These are phyloP conservation scores for Osmanthus fragrans DNA, from an alignment of 257 asterid genomes.

Conservation along the genomic window DNA sequence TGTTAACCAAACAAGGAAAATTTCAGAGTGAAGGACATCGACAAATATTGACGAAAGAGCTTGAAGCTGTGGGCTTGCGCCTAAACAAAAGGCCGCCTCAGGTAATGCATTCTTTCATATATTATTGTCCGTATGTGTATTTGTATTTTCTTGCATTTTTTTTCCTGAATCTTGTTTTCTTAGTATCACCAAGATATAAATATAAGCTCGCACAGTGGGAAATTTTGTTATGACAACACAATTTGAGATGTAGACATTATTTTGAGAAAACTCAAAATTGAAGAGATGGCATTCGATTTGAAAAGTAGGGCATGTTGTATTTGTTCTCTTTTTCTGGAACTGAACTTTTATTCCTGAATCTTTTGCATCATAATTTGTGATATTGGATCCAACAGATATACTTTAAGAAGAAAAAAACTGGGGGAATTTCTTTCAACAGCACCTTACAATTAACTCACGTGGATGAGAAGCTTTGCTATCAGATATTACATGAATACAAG, in stretches of 20 bases:
- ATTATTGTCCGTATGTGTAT: neutral
- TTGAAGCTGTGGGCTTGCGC: conserved; percentile 99
- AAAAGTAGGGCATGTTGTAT: neutral
- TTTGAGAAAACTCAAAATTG: conserved; percentile 5
- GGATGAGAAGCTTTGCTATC: conserved; percentile 99
- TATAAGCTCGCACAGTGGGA: neutral
- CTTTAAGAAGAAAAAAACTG: conserved; percentile 95
- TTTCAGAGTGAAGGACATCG: conserved; percentile 99
- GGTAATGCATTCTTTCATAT: conserved; percentile 39
- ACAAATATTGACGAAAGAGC: conserved; percentile 90
- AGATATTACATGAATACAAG: conserved; percentile 94
- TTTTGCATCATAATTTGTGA: conserved; percentile 7
- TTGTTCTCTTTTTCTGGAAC: conserved; percentile 7
- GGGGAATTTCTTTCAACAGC: conserved; percentile 98
- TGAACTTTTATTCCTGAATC: conserved; percentile 17
- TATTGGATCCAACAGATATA: conserved; percentile 71
- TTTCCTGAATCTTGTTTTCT: neutral
- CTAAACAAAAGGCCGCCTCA: conserved; percentile 94
- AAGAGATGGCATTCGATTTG: conserved; percentile 1
- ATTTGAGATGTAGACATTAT: conserved; percentile 10
- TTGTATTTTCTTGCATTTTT: neutral
- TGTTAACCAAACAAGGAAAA: conserved; percentile 28
- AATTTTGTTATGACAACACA: neutral
- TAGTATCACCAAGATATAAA: neutral
- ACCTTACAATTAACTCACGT: conserved; percentile 76